Evolutionary conservation across 2,329 filamentous ascomycete genomes (phyloP).

Genomic region (Gyromitra esculenta): DNA sequence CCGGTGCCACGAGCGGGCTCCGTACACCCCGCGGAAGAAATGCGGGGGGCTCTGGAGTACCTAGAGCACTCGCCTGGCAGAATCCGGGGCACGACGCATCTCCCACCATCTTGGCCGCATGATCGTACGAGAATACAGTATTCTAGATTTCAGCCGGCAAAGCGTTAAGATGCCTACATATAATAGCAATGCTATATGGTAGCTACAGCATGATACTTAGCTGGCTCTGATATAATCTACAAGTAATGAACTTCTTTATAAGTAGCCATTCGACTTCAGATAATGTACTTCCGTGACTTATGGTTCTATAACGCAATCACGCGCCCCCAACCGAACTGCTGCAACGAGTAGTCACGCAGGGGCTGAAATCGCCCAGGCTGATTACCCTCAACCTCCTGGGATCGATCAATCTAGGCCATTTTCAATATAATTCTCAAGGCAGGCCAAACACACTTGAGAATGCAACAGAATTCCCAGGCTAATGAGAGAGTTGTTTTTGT

Average conservation of each 20-base stretch:
- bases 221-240: slow-evolving; percentile 18
- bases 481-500: slow-evolving; percentile 9
- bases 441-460: slow-evolving; percentile 2
- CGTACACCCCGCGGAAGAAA: neutral
- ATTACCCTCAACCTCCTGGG: neutral
- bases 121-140: neutral
- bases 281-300: slow-evolving; percentile 7
- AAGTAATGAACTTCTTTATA: slow-evolving; percentile 15
- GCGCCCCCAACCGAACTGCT: slow-evolving; percentile 4
- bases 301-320: slow-evolving; percentile 18
- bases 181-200: slow-evolving; percentile 23
- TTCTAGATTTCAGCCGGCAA: slow-evolving; percentile 13
- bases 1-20: slow-evolving; percentile 5
- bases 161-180: slow-evolving; percentile 23
- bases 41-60: slow-evolving; percentile 18
- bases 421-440: slow-evolving; percentile 6
- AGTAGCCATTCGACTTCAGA: slow-evolving; percentile 4
- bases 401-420: slow-evolving; percentile 14
- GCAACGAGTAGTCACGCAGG: slow-evolving; percentile 18
- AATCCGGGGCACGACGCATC: slow-evolving; percentile 16
- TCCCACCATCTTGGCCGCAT: neutral
- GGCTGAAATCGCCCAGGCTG: neutral
- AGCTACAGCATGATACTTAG: slow-evolving; percentile 1
- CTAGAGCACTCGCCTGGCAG: neutral
- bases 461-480: slow-evolving; percentile 10